Evolutionary conservation across 768 basidiomycete genomes (phyloP).

Genomic region (Cubamyces lactineus): DNA sequence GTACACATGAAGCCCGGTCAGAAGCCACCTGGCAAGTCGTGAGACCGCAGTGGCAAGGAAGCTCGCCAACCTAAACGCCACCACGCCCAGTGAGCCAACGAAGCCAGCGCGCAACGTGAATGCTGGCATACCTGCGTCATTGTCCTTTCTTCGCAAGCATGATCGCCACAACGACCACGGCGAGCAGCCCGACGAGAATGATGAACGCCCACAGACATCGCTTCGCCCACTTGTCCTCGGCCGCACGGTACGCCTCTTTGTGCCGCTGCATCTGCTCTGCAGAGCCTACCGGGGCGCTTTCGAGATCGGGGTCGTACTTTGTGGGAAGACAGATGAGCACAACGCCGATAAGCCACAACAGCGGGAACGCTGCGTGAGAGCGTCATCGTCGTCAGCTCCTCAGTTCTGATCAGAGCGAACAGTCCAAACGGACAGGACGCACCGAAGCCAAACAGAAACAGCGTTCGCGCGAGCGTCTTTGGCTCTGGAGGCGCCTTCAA

Average conservation of each 20-base stretch:
- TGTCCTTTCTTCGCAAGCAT: slow-evolving; percentile 11
- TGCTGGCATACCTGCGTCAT: neutral
- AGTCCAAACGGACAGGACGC: neutral
- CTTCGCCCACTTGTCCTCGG: slow-evolving; percentile 21
- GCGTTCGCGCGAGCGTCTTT: slow-evolving; percentile 7
- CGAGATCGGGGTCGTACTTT: slow-evolving; percentile 7
- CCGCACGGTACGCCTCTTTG: slow-evolving; percentile 10
- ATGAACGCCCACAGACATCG: slow-evolving; percentile 16
- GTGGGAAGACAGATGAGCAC: slow-evolving; percentile 10
- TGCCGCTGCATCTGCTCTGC: slow-evolving; percentile 11
- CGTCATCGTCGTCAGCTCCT: neutral
- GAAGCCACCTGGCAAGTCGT: too few relatives aligned
- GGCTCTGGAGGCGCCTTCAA: slow-evolving; percentile 10
- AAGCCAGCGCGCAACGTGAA: neutral
- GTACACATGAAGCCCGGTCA: too few relatives aligned
- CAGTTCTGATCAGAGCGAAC: neutral
- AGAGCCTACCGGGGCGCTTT: neutral
- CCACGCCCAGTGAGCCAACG: too few relatives aligned
- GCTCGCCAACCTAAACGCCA: too few relatives aligned
- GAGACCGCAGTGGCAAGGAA: too few relatives aligned
- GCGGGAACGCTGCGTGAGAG: slow-evolving; percentile 5
- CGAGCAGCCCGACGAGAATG: neutral
- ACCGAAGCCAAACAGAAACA: slow-evolving; percentile 22
- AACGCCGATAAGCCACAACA: slow-evolving; percentile 17
- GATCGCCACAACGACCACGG: slow-evolving; percentile 1